Base-by-base conservation (phyloP, 345 rosid genomes). In the Dovyalis caffra region DNA sequence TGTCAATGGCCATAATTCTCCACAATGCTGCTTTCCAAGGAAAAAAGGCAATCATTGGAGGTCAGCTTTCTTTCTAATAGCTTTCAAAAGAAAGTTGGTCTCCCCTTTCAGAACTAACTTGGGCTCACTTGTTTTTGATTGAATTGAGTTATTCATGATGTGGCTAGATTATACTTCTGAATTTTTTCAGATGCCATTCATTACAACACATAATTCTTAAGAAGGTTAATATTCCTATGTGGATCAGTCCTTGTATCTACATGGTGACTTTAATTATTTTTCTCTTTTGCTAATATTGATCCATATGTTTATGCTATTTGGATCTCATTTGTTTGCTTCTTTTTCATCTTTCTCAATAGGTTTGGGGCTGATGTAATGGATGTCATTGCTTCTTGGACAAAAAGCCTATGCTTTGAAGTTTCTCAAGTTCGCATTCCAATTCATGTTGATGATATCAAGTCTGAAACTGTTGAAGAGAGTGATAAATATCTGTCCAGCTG, bases 281-380 rank as follows among this genome's bases (percentile, higher is more conserved):
- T 40, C 16, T 40, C 47, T 40, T 40, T 40, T 40, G 47, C 47
- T 11, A 11, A 0, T 40, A 40, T 40, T 40, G 15, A 40, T 40
- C 47, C 47, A 8, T n/a, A 56, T 25, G 3, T 56, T 56, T 56
- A n/a, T 63, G 69, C 49, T 47, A 71, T 60, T 23, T 21, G 32
- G 33, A 64, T 28, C 16, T 64, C 45, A 73, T 63, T 23, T 63
- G 0, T 49, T 26, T 51, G n/a, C 61, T 68, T 65, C 32, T 34
- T 71, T 76, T 71, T 68, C n/a, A 56, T 73, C 43, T 68, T 77
- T 66, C 56, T 43, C 14, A 1, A 9, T 76, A 95, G 98, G 98
- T 95, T 93, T 89, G 99, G 99, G 74, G 85, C 88, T 78, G 94
- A 90, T 88, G 94, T 93, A 29, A 95, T 95, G 99, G 97, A 90